phyloP scores from a whole-genome alignment of 1,284 basidiomycete genomes.

The Austroboletus novae-zelandiae region DNA sequence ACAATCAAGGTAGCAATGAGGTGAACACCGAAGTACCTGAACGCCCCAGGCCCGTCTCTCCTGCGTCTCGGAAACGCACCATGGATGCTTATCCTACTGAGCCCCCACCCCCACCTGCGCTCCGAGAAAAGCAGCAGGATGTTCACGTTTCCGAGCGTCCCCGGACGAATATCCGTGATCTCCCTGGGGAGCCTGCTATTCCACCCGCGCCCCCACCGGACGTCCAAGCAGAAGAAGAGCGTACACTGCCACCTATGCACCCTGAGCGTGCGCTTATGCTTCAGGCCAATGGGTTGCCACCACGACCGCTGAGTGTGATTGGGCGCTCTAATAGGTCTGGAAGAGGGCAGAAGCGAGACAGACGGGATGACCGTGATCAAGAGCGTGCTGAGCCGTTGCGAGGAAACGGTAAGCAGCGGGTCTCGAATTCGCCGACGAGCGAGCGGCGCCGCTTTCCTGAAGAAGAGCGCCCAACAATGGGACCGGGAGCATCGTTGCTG shows the following conservation, averaged over 20 bases:
- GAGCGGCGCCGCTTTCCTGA: constrained; percentile 20
- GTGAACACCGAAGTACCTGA: constrained; percentile 4
- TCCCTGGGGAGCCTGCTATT: background rate
- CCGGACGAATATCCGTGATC: constrained; percentile 13
- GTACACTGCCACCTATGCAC: constrained; percentile 23
- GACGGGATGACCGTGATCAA: constrained; percentile 15
- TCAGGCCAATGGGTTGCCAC: constrained; percentile 29
- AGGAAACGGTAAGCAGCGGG: constrained; percentile 3
- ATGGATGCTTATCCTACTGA: constrained; percentile 10
- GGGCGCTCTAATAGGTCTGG: constrained; percentile 10
- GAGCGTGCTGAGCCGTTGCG: constrained; percentile 25
- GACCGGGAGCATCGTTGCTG: constrained; percentile 34
- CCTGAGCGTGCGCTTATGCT: constrained; percentile 33
- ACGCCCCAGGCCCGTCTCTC: constrained; percentile 4
- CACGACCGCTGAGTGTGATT: constrained; percentile 22
- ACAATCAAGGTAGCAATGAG: constrained; percentile 6
- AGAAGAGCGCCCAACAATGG: constrained; percentile 4
- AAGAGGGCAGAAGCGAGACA: constrained; percentile 22
- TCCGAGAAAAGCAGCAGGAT: constrained; percentile 8
- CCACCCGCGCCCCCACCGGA: constrained; percentile 3
- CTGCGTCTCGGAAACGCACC: constrained; percentile 7
- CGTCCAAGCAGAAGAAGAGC: constrained; percentile 10
- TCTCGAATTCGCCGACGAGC: constrained; percentile 15
- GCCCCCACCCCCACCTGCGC: background rate
- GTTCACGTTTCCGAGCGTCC: constrained; percentile 6